Base-by-base conservation (phyloP, 2,329 filamentous ascomycete species). In the Dactylonectria estremocensis region DNA sequence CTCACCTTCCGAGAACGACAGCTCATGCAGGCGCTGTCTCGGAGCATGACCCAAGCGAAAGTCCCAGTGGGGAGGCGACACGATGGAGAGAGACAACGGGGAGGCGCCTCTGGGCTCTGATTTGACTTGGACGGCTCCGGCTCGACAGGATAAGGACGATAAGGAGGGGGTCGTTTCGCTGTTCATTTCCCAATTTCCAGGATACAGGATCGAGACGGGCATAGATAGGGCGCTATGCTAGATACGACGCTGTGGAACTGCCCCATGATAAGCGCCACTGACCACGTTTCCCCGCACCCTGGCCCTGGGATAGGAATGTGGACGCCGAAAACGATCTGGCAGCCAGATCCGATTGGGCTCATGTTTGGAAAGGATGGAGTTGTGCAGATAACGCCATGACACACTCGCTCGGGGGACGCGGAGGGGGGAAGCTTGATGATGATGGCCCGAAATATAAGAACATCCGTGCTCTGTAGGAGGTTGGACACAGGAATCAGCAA, bases 1-100 rank as follows among this genome's bases (percentile, higher is more conserved):
- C 53, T 64, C 20, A 58, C 61, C 61, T 64, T 64, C 61, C 61
- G 22, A 53, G 61, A 57, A 20, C 54, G 61, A 53, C 61, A 64
- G 11, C 53, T 52, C 35, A 58, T 18, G 20, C 53, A 64, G 18
- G 61, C 61, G n/a, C 52, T 52, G 18, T 46, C 13, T 18, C 54
- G 61, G 43, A 55, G 54, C 61, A 64, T 64, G 43, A n/a, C 45
- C 45, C 35, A 24, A 10, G 49, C 49, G 16, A 22, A 31, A 7
- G 8, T 28, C 33, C 14, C 18, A 14, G 33, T 50, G 45, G 18
- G 9, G 46, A 35, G 22, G 57, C 13, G 16, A 33, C 31, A 43
- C 8, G n/a, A n/a, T 53, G 28, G 9, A 13, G 49, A 14, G 28
- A n/a, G 7, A 24, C 7, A 35, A 20, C 49, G 31, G 28, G 28